A percentile compares a stretch with the other conserved stretches of the same genome.
phyloP scores from a whole-genome alignment of 352 stramenopile species.

The Pseudoperonospora humuli region DNA sequence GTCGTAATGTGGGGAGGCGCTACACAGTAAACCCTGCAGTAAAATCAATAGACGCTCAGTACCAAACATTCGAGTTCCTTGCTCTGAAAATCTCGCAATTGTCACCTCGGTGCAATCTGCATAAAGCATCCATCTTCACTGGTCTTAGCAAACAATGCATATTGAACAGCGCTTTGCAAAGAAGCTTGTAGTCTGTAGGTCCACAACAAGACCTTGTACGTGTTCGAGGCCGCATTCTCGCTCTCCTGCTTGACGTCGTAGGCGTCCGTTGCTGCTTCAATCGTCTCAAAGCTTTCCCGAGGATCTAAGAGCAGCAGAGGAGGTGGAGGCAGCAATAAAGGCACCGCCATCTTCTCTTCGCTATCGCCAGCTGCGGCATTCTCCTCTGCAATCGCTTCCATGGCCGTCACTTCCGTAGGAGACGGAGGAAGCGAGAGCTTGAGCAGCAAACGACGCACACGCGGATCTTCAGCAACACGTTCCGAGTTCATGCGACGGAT shows the following conservation, averaged over 20 bases:
- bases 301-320: slow-evolving; percentile 22
- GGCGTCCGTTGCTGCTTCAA: slow-evolving; percentile 50
- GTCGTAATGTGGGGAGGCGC: slow-evolving; percentile 71
- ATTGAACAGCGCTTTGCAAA: slow-evolving; percentile 63
- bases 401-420: slow-evolving; percentile 14
- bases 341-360: slow-evolving; percentile 27
- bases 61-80: not conserved
- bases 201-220: slow-evolving; percentile 69
- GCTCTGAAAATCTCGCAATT: not conserved
- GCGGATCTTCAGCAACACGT: slow-evolving; percentile 75
- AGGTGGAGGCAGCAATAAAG: slow-evolving; percentile 3
- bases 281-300: slow-evolving; percentile 57
- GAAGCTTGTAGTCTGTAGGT: slow-evolving; percentile 72
- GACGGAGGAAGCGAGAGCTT: slow-evolving; percentile 22
- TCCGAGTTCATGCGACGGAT: slow-evolving; percentile 87
- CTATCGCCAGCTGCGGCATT: slow-evolving; percentile 1
- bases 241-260: slow-evolving; percentile 63
- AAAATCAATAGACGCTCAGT: slow-evolving; percentile 4
- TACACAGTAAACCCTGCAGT: slow-evolving; percentile 64
- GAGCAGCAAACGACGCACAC: slow-evolving; percentile 56
- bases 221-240: slow-evolving; percentile 61
- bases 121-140: slow-evolving; percentile 80
- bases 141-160: slow-evolving; percentile 69
- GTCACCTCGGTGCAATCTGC: slow-evolving; percentile 71
- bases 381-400: slow-evolving; percentile 27